Percentiles rank a stretch among this genome's conserved stretches.
These are phyloP conservation scores for Pichia sp. DNA, from an alignment of 1,139 yeast species.

Conservation along the genomic window DNA sequence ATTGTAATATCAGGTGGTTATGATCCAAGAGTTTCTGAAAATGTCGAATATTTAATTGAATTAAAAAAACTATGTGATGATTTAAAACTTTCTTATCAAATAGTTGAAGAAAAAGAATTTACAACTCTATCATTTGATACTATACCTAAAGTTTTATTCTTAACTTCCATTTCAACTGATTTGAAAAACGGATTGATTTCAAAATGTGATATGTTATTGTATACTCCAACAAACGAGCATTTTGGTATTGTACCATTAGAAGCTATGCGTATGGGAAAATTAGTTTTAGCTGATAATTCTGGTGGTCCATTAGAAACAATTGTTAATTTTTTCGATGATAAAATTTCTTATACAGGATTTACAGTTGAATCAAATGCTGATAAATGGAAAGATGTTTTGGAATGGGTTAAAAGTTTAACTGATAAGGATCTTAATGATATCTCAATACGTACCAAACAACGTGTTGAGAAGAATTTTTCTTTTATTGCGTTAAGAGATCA, in stretches of 20 bases:
- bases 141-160: conserved; percentile 51
- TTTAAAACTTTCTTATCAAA: conserved; percentile 36
- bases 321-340: conserved; percentile 30
- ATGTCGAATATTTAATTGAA: conserved; percentile 63
- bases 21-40: conserved; percentile 70
- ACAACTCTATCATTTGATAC: neutral
- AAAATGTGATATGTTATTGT: conserved; percentile 56
- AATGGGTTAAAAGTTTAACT: conserved; percentile 35
- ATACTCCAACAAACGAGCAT: conserved; percentile 90
- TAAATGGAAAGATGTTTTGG: conserved; percentile 60
- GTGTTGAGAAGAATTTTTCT: conserved; percentile 25
- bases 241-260: conserved; percentile 97
- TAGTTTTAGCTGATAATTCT: conserved; percentile 77
- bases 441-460: conserved; percentile 13
- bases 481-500: conserved; percentile 21
- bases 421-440: conserved; percentile 28
- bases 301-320: conserved; percentile 95
- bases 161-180: conserved; percentile 70
- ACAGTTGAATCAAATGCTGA: conserved; percentile 48
- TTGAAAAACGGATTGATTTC: conserved; percentile 61
- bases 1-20: conserved; percentile 89
- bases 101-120: neutral
- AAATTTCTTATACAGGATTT: conserved; percentile 66
- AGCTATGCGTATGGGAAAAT: conserved; percentile 78
- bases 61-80: conserved; percentile 45